Percentiles rank a stretch among this genome's conserved stretches.
These are phyloP conservation scores for Psidium guajava DNA, from an alignment of 345 rosid genomes.

Conservation along the genomic window DNA sequence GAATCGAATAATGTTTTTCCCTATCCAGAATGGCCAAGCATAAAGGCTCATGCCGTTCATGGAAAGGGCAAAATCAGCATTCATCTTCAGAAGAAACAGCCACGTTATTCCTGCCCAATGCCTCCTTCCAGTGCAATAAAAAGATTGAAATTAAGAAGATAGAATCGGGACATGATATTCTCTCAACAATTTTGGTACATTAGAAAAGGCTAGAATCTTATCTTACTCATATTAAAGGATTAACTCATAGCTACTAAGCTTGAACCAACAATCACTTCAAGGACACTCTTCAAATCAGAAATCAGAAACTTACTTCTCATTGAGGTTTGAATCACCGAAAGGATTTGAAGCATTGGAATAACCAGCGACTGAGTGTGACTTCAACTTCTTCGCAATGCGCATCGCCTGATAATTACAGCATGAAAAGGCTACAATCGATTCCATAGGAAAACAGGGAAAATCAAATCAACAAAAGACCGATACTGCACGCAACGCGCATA, in stretches of 20 bases:
- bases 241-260: constrained; percentile 8
- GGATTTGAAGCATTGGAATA: constrained; percentile 95
- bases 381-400: constrained; percentile 73
- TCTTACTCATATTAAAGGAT: neutral
- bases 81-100: neutral
- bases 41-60: neutral
- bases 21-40: neutral
- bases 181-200: neutral
- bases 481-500: neutral
- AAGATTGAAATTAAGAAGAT: neutral
- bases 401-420: constrained; percentile 31
- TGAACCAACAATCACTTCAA: constrained; percentile 53
- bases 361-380: constrained; percentile 60
- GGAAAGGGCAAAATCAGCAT: neutral
- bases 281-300: neutral
- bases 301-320: constrained; percentile 46
- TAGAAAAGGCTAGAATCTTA: neutral
- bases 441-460: neutral
- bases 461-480: neutral
- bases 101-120: neutral
- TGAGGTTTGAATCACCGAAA: constrained; percentile 91
- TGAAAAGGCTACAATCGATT: neutral
- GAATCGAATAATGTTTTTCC: neutral
- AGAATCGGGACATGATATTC: neutral
- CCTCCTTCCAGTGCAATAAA: neutral